Evolutionary conservation across 2,329 filamentous ascomycete species (phyloP).

Genomic region (Beauveria caledonica): DNA sequence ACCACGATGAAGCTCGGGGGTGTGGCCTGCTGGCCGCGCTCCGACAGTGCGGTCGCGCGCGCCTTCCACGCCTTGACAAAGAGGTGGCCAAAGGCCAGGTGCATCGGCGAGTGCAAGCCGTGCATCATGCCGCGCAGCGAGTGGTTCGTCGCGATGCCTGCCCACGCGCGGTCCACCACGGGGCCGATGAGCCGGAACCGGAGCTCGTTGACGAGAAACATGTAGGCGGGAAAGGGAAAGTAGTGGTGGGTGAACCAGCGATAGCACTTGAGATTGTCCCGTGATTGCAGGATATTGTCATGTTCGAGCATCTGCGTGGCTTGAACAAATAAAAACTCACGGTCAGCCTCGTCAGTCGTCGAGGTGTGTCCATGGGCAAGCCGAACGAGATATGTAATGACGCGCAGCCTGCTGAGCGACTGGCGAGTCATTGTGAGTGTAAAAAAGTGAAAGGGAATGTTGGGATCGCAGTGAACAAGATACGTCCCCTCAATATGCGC

Average conservation of each 20-base stretch:
- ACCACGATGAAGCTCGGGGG: slow-evolving; percentile 40
- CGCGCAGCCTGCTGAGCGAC: slow-evolving; percentile 47
- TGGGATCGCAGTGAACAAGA: slow-evolving; percentile 46
- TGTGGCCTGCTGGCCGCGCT: slow-evolving; percentile 33
- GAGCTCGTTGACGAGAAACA: slow-evolving; percentile 50
- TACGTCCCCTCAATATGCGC: slow-evolving; percentile 49
- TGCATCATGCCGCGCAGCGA: slow-evolving; percentile 41
- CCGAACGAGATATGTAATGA: slow-evolving; percentile 45
- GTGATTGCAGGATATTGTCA: slow-evolving; percentile 46
- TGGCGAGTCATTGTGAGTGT: slow-evolving; percentile 49
- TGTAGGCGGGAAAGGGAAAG: slow-evolving; percentile 54
- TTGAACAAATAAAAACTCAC: slow-evolving; percentile 44
- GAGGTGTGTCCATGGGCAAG: slow-evolving; percentile 32
- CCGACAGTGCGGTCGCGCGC: slow-evolving; percentile 38
- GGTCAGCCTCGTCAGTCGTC: slow-evolving; percentile 36
- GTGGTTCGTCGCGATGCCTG: slow-evolving; percentile 47
- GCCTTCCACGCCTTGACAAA: slow-evolving; percentile 58
- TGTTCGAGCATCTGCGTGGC: slow-evolving; percentile 52
- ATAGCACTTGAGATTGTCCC: slow-evolving; percentile 43
- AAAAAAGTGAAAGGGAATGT: slow-evolving; percentile 52
- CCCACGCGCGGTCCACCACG: slow-evolving; percentile 51
- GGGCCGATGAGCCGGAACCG: slow-evolving; percentile 44
- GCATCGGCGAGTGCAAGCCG: slow-evolving; percentile 46
- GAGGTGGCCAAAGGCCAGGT: slow-evolving; percentile 47
- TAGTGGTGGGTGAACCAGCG: slow-evolving; percentile 52